phyloP scores from a whole-genome alignment of 2,329 filamentous ascomycete genomes.

The Pseudogymnoascus sp. region DNA sequence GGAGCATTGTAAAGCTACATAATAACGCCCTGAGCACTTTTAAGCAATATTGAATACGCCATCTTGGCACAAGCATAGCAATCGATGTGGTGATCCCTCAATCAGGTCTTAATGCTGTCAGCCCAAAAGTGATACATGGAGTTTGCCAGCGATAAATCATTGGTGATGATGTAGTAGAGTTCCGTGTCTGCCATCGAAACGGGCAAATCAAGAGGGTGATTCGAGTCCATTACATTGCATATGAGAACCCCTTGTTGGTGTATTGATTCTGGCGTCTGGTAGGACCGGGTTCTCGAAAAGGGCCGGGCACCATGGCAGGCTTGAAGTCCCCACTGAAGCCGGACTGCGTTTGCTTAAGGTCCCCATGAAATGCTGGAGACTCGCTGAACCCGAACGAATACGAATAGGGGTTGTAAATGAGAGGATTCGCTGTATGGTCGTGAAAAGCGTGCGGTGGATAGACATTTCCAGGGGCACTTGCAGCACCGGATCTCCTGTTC shows the following conservation, averaged over 20 bases:
- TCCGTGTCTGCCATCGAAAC: not conserved
- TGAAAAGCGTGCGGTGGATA: constrained; percentile 24
- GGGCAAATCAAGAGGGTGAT: not conserved
- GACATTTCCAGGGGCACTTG: constrained; percentile 18
- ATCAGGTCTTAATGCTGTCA: not conserved
- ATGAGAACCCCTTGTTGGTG: not conserved
- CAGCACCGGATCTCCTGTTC: constrained; percentile 13
- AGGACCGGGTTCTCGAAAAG: not conserved
- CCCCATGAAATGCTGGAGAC: not conserved
- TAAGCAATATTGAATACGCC: not conserved
- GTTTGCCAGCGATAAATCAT: not conserved
- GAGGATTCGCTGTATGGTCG: constrained; percentile 23
- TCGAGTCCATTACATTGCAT: not conserved
- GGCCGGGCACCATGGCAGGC: not conserved
- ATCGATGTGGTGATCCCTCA: not conserved
- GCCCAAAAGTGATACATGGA: not conserved
- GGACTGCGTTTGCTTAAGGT: constrained; percentile 11
- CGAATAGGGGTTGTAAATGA: constrained; percentile 21
- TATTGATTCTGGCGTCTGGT: not conserved
- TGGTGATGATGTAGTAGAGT: not conserved
- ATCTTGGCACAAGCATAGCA: not conserved
- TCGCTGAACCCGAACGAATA: constrained; percentile 17
- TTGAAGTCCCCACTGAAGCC: constrained; percentile 17
- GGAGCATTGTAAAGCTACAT: constrained; percentile 3
- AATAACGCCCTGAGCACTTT: not conserved